Conservation (phyloP, 352 stramenopile genomes). For the Globisporangium echinulatum region DNA sequence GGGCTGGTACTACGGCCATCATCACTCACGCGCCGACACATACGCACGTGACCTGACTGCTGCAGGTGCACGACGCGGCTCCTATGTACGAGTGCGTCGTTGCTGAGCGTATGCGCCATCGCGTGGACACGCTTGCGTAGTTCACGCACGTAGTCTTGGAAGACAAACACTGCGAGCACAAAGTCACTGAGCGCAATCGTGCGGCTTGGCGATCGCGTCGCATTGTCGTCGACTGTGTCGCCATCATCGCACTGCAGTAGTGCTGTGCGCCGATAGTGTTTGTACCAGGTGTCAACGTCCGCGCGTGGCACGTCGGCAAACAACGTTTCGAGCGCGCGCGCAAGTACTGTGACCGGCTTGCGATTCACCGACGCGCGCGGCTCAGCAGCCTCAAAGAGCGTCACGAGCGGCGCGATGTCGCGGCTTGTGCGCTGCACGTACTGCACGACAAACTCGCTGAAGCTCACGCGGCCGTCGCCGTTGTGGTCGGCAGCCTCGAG, state of each 20-base stretch:
- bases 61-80: conserved; percentile 71
- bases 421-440: conserved; percentile 41
- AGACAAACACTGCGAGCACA: conserved; percentile 48
- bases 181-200: conserved; percentile 53
- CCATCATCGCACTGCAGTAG: conserved; percentile 8
- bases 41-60: conserved; percentile 55
- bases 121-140: conserved; percentile 16
- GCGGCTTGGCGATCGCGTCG: too few species aligned
- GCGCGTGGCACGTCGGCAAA: conserved; percentile 20
- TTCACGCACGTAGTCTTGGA: conserved; percentile 22
- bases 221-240: not conserved
- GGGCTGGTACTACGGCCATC: not conserved
- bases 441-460: conserved; percentile 61
- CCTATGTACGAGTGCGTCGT: conserved; percentile 41
- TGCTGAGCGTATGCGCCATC: conserved; percentile 26
- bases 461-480: conserved; percentile 28
- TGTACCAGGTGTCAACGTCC: conserved; percentile 28
- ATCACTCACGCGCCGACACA: conserved; percentile 34
- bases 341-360: conserved; percentile 29
- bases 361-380: conserved; percentile 21
- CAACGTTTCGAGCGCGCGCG: conserved; percentile 20
- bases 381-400: conserved; percentile 33
- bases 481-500: conserved; percentile 27
- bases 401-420: conserved; percentile 26
- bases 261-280: conserved; percentile 15